phyloP scores from a whole-genome alignment of 371 early-diverging fungal species.

The Syncephalis fuscata region DNA sequence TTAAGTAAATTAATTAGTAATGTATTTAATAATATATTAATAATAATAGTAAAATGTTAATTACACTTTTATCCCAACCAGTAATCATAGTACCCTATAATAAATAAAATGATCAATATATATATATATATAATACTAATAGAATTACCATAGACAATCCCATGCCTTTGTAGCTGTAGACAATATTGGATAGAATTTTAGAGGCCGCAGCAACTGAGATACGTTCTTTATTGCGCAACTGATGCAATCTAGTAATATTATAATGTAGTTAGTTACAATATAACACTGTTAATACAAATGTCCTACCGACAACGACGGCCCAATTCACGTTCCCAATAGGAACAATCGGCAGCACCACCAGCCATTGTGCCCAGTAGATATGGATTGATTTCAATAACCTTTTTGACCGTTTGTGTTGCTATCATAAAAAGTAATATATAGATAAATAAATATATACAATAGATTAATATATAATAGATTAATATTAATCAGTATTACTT shows the following conservation, averaged over 20 bases:
- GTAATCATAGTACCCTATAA: constrained; percentile 96
- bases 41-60: not conserved
- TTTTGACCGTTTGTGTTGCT: constrained; percentile 97
- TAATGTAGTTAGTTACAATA: not conserved
- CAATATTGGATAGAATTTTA: constrained; percentile 91
- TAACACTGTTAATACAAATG: not conserved
- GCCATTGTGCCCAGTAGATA: constrained; percentile 99
- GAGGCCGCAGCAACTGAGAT: constrained; percentile 99
- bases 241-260: constrained; percentile 48
- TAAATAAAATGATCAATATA: not conserved
- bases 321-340: constrained; percentile 98
- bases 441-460: not conserved
- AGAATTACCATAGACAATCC: constrained; percentile 85
- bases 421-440: constrained; percentile 4
- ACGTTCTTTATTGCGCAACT: constrained; percentile 95
- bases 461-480: not conserved
- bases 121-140: not conserved
- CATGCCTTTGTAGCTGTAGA: constrained; percentile 96
- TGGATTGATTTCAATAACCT: constrained; percentile 99
- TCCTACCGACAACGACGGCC: constrained; percentile 80
- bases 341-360: constrained; percentile 99
- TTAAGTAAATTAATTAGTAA: not conserved
- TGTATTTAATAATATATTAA: not conserved
- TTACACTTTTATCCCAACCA: constrained; percentile 95
- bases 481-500: constrained; percentile 4